Conservation (phyloP, 768 basidiomycete genomes). For the Amanita polypyramis region DNA sequence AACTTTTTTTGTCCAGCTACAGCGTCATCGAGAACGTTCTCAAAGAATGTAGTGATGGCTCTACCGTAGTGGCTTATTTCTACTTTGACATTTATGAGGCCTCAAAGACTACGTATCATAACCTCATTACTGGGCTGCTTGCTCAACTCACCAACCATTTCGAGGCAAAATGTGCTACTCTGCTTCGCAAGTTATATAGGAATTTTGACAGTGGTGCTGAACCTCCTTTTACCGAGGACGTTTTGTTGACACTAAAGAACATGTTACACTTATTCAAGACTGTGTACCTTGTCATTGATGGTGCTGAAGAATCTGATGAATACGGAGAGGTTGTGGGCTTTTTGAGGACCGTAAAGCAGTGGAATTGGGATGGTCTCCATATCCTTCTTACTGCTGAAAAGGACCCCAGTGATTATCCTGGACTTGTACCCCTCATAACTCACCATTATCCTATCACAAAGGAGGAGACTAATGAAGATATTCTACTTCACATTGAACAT, state of each 20-base stretch:
- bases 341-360: neutral
- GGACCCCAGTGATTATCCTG: neutral
- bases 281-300: neutral
- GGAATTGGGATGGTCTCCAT: neutral
- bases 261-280: neutral
- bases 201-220: neutral
- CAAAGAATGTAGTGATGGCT: neutral
- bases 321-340: neutral
- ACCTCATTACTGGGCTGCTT: neutral
- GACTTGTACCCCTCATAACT: neutral
- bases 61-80: neutral
- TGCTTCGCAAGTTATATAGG: neutral
- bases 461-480: neutral
- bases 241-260: neutral
- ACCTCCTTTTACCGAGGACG: neutral
- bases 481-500: neutral
- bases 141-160: neutral
- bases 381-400: neutral
- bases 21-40: neutral
- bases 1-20: neutral
- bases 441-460: neutral
- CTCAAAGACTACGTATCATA: neutral
- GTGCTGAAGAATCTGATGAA: neutral
- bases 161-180: neutral
- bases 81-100: conserved; percentile 4